These are phyloP conservation scores for Aspergillus fumigatiaffinis DNA, from an alignment of 2,329 filamentous ascomycete genomes.

Conservation along the genomic window DNA sequence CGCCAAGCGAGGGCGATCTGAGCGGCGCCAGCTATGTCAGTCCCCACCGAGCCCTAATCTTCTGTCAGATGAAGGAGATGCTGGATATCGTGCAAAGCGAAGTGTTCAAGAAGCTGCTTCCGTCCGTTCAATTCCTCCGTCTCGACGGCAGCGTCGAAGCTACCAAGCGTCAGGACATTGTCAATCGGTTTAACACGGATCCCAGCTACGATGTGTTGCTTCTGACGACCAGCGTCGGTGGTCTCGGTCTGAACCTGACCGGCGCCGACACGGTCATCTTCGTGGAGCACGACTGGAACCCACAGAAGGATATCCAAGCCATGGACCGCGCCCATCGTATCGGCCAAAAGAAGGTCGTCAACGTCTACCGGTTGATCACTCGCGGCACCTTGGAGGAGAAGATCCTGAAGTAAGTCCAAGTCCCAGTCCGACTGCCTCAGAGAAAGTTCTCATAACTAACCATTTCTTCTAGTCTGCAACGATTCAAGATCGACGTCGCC, in stretches of 20 bases:
- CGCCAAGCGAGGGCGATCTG: conserved; percentile 50
- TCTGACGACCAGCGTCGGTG: conserved; percentile 91
- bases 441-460: conserved; percentile 14
- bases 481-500: conserved; percentile 98
- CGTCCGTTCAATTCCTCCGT: conserved; percentile 87
- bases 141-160: conserved; percentile 91
- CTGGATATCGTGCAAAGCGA: conserved; percentile 97
- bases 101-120: conserved; percentile 85
- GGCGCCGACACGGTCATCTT: conserved; percentile 99
- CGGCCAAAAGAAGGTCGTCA: conserved; percentile 99
- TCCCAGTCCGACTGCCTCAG: conserved; percentile 9
- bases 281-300: conserved; percentile 99
- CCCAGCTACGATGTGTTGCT: conserved; percentile 93
- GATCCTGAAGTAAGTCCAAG: conserved; percentile 67
- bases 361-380: conserved; percentile 95
- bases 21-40: conserved; percentile 76
- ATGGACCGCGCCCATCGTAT: conserved; percentile 99
- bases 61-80: conserved; percentile 99
- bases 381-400: conserved; percentile 96
- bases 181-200: conserved; percentile 98
- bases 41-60: conserved; percentile 90
- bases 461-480: conserved; percentile 66
- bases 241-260: conserved; percentile 88
- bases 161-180: conserved; percentile 90
- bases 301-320: conserved; percentile 95